A percentile compares a stretch with the other conserved stretches of the same genome.
These are phyloP conservation scores for Aspergillus ochraceus DNA, from an alignment of 2,329 filamentous ascomycete species.

Conservation along the genomic window DNA sequence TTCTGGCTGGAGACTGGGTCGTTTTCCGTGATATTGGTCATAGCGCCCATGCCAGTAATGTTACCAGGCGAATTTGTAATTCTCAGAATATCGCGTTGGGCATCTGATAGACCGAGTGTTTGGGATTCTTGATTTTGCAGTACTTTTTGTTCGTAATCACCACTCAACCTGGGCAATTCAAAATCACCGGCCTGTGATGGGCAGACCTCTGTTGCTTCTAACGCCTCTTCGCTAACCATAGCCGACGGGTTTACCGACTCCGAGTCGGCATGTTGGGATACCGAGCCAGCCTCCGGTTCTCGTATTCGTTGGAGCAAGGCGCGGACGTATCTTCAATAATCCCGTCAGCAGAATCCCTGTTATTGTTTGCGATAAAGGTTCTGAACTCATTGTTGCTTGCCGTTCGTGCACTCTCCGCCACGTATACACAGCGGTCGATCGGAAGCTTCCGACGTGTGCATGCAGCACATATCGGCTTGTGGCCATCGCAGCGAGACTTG, in stretches of 20 bases:
- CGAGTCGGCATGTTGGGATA: too few species aligned
- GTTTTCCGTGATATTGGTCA: not conserved
- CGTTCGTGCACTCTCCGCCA: slow-evolving; percentile 36
- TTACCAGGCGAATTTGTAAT: too few species aligned
- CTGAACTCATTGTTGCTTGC: slow-evolving; percentile 36
- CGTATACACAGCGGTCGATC: slow-evolving; percentile 42
- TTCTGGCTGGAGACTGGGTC: not conserved
- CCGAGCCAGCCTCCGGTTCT: slow-evolving; percentile 22
- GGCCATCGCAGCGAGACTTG: slow-evolving; percentile 4
- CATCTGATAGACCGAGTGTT: too few species aligned
- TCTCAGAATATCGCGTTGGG: too few species aligned
- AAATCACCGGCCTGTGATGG: too few species aligned
- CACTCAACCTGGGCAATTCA: too few species aligned
- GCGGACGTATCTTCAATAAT: slow-evolving; percentile 7
- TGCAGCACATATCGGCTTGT: slow-evolving; percentile 47
- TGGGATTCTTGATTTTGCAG: too few species aligned
- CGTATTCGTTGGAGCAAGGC: slow-evolving; percentile 28
- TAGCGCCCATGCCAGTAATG: too few species aligned
- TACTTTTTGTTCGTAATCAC: too few species aligned
- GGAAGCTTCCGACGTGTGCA: slow-evolving; percentile 37
- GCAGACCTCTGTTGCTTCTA: too few species aligned
- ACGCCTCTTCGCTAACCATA: too few species aligned
- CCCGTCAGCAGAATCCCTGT: not conserved
- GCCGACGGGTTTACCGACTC: too few species aligned
- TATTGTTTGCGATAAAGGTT: slow-evolving; percentile 15